Percentiles rank a stretch among this genome's conserved stretches.
Conservation (phyloP, 2,329 filamentous ascomycete species). For the Apiospora sp. region DNA sequence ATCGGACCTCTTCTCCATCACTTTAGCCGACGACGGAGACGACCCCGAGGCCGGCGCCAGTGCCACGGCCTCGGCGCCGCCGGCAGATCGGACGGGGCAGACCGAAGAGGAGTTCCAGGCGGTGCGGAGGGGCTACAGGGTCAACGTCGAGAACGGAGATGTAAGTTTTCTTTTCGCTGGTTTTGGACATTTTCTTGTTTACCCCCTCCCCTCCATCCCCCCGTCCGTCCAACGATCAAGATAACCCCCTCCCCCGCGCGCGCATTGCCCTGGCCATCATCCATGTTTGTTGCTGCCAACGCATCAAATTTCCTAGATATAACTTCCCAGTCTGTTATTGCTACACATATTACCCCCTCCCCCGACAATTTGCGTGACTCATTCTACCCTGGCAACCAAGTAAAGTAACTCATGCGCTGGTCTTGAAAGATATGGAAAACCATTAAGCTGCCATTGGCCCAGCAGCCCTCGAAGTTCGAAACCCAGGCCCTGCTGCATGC, state of each 20-base stretch:
- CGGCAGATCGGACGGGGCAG: constrained; percentile 45
- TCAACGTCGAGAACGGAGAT: constrained; percentile 63
- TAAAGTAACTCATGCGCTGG: background rate
- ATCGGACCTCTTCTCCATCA: constrained; percentile 49
- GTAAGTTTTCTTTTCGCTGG: constrained; percentile 43
- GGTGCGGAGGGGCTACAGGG: constrained; percentile 53
- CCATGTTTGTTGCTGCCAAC: background rate
- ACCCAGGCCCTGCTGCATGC: constrained; percentile 62
- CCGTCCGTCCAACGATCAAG: background rate
- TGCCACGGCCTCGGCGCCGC: constrained; percentile 33
- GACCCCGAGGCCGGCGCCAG: constrained; percentile 27
- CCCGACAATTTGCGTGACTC: background rate
- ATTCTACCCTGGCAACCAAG: background rate
- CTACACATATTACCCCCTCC: background rate
- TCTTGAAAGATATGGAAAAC: constrained; percentile 51
- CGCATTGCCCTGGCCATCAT: background rate
- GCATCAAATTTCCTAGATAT: background rate
- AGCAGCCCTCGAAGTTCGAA: constrained; percentile 51
- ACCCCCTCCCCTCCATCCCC: background rate
- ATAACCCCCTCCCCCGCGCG: background rate
- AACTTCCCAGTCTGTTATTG: background rate
- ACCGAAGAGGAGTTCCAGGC: constrained; percentile 58
- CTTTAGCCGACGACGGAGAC: constrained; percentile 49
- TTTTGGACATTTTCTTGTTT: constrained; percentile 9
- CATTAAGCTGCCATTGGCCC: constrained; percentile 50